A percentile compares a stretch with the other conserved stretches of the same genome.
phyloP scores from a whole-genome alignment of 805 yeast species.

The Pichia gijzeniarum region DNA sequence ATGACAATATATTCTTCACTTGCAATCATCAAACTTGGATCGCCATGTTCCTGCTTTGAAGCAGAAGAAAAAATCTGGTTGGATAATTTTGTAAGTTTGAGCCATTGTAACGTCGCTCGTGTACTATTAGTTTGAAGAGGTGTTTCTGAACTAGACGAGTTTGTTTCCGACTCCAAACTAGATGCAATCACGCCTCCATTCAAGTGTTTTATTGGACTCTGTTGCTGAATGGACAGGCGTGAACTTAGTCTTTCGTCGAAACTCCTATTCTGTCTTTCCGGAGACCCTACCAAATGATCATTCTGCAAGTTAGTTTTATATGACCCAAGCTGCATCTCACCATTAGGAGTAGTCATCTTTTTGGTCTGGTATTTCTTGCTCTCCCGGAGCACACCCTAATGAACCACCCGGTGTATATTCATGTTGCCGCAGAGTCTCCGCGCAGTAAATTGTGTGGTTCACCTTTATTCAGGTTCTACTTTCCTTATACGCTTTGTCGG shows the following conservation, averaged over 20 bases:
- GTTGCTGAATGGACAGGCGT: constrained; percentile 1
- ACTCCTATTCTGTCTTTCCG: not conserved
- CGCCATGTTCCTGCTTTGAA: constrained; percentile 36
- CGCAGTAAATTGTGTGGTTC: too few species aligned
- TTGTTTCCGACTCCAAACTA: not conserved
- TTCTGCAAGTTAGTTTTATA: not conserved
- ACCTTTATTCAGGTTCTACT: too few species aligned
- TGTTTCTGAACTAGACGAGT: not conserved
- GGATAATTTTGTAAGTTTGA: constrained; percentile 24
- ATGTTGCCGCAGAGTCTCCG: too few species aligned
- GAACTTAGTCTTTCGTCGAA: constrained; percentile 10
- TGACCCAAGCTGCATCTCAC: not conserved
- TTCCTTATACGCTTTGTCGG: too few species aligned
- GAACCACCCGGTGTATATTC: not conserved
- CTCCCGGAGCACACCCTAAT: not conserved
- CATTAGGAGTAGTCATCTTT: not conserved
- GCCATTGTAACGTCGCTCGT: constrained; percentile 19
- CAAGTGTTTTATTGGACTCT: not conserved
- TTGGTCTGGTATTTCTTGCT: too few species aligned
- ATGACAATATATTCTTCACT: constrained; percentile 43
- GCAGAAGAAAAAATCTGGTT: constrained; percentile 17
- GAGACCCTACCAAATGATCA: not conserved
- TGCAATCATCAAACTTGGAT: constrained; percentile 40
- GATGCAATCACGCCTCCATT: too few species aligned
- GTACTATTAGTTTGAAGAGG: not conserved